These are phyloP conservation scores for Byssochlamys sp. DNA, from an alignment of 2,329 filamentous ascomycete species.

Conservation along the genomic window DNA sequence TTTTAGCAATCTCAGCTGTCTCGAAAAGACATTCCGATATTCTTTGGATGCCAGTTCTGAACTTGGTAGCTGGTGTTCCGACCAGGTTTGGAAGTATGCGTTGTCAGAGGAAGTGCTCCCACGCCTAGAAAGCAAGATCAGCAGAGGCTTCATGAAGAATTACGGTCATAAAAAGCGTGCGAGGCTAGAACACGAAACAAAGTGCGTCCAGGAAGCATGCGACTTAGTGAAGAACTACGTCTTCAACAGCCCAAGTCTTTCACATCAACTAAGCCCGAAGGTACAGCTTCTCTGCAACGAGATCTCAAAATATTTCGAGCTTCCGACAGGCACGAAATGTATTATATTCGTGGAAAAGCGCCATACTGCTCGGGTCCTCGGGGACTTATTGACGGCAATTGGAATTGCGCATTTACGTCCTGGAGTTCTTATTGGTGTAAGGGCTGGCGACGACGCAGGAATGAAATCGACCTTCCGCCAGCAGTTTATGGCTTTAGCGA, in stretches of 20 bases:
- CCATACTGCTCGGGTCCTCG: slow-evolving; percentile 64
- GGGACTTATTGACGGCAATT: slow-evolving; percentile 55
- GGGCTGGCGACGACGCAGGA: slow-evolving; percentile 44
- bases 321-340: slow-evolving; percentile 53
- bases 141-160: slow-evolving; percentile 6
- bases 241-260: slow-evolving; percentile 32
- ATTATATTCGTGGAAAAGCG: slow-evolving; percentile 81
- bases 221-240: slow-evolving; percentile 45
- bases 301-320: slow-evolving; percentile 54
- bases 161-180: slow-evolving; percentile 10
- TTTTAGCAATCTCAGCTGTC: slow-evolving; percentile 43
- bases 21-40: slow-evolving; percentile 52
- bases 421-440: slow-evolving; percentile 56
- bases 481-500: slow-evolving; percentile 63
- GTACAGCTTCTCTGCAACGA: slow-evolving; percentile 53
- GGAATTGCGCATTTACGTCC: slow-evolving; percentile 50
- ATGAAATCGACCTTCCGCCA: slow-evolving; percentile 59
- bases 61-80: slow-evolving; percentile 75
- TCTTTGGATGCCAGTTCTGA: slow-evolving; percentile 52
- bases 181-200: slow-evolving; percentile 45
- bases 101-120: slow-evolving; percentile 54
- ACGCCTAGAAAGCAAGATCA: slow-evolving; percentile 49
- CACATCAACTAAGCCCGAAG: slow-evolving; percentile 59
- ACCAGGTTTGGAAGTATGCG: slow-evolving; percentile 66
- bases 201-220: slow-evolving; percentile 50